Evolutionary conservation across 495 filamentous ascomycete genomes (phyloP), one percentile per base, ranked within the genome.

Genomic region (Xylaria intraflava): DNA sequence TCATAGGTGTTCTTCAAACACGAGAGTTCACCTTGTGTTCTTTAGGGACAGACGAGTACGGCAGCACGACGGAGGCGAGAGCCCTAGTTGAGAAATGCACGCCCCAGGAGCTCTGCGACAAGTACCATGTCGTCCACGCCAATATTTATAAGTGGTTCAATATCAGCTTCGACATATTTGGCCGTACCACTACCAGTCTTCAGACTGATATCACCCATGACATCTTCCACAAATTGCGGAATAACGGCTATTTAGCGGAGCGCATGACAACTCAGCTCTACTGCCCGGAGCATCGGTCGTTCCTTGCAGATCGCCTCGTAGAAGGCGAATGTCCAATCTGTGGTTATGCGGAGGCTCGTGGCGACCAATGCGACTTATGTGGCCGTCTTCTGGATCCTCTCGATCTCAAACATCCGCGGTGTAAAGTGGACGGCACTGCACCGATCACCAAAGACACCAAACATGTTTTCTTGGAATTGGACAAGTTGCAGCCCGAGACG

Each of bases 301-400:
- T 95, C 76, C 67, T 96, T 49, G 90, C 91, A 20, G 91, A 96
- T 69, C 87, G 91, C 36, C 96, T 87, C 16, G 89, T 96, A 17
- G 90, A 96, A 72, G 91, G 91, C 16, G 86, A 84, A 57, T 96
- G 91, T 70, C 83, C 84, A 36, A 81, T 81, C 51, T 96, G 88
- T 71, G 77, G 78, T 47, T 90, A 90, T 67, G 76, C 82, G 36
- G 90, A 91, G 64, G 90, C 90, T 27, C 80, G 87, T 44, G 89
- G 89, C 51, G 72, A 73, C 53, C 72, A 95, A 72, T 96, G 90
- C 64, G 90, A 96, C 69, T 86, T 86, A 61, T 96, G 89, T 55
- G 76, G 76, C 49, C 75, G 84, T 62, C 77, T 95, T 39, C 77
- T 93, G 6, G 90, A 95, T 61, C 88, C 90, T 27, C 76, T 90